phyloP scores from a whole-genome alignment of 2,329 filamentous ascomycete species.

The Talaromyces sp. region DNA sequence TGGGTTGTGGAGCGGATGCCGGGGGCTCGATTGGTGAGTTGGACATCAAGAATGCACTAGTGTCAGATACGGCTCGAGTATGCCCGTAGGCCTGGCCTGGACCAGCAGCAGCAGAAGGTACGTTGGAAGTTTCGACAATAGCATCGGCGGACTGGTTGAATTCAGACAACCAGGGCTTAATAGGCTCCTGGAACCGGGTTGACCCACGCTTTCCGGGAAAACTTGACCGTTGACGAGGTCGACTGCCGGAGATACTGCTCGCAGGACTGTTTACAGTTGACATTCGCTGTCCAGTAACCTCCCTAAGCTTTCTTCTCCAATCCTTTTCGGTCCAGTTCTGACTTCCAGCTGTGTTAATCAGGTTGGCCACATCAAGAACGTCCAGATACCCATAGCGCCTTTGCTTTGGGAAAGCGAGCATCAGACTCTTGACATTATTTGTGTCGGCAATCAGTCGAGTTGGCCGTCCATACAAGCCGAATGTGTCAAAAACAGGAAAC shows the following conservation, averaged over 20 bases:
- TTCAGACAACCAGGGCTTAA: slow-evolving; percentile 19
- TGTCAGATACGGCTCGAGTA: slow-evolving; percentile 29
- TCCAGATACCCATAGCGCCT: slow-evolving; percentile 88
- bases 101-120: slow-evolving; percentile 1
- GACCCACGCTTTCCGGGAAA: slow-evolving; percentile 31
- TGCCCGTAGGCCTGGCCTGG: slow-evolving; percentile 17
- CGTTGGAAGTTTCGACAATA: slow-evolving; percentile 22
- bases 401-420: slow-evolving; percentile 96
- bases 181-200: slow-evolving; percentile 27
- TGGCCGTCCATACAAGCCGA: slow-evolving; percentile 84
- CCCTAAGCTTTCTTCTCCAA: slow-evolving; percentile 86
- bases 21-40: slow-evolving; percentile 5
- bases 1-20: slow-evolving; percentile 14
- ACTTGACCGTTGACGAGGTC: slow-evolving; percentile 36
- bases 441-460: slow-evolving; percentile 81
- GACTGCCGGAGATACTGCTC: slow-evolving; percentile 56
- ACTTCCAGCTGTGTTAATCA: slow-evolving; percentile 77
- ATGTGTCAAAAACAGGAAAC: slow-evolving; percentile 91
- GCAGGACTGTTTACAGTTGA: slow-evolving; percentile 36
- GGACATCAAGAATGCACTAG: slow-evolving; percentile 18
- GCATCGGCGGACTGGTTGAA: slow-evolving; percentile 35
- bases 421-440: slow-evolving; percentile 80
- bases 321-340: slow-evolving; percentile 76
- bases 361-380: slow-evolving; percentile 72
- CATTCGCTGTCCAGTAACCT: slow-evolving; percentile 62